Percentiles rank a stretch among this genome's conserved stretches.
Evolutionary conservation across 1,284 basidiomycete genomes (phyloP).

Genomic region (Spongiforma sp.): DNA sequence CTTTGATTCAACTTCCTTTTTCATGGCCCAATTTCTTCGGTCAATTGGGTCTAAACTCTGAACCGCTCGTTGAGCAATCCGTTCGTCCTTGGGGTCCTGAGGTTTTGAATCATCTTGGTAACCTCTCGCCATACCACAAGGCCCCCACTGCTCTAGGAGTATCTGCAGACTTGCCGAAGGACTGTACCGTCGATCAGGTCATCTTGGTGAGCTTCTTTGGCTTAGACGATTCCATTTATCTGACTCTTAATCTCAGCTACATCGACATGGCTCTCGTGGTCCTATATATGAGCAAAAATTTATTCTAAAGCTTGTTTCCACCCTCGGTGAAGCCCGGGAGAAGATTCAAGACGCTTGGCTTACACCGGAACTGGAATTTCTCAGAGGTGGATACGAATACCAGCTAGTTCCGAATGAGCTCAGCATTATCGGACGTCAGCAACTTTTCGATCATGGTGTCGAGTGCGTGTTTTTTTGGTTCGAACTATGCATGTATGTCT

Average conservation of each 20-base stretch:
- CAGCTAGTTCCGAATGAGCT: conserved; percentile 31
- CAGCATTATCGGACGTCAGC: conserved; percentile 15
- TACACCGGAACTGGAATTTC: conserved; percentile 43
- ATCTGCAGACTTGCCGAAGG: conserved; percentile 41
- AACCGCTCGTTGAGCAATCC: background rate
- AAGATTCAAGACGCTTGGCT: conserved; percentile 38
- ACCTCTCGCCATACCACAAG: background rate
- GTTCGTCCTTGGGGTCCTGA: background rate
- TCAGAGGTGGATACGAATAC: conserved; percentile 46
- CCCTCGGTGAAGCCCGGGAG: conserved; percentile 37
- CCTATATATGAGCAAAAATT: conserved; percentile 26
- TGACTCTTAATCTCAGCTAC: conserved; percentile 8
- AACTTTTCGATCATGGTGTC: conserved; percentile 25
- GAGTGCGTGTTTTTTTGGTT: conserved; percentile 15
- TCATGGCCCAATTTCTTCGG: background rate
- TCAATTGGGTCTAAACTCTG: background rate
- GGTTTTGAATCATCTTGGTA: background rate
- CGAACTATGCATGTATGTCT: background rate
- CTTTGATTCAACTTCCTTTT: background rate
- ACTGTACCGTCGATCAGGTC: conserved; percentile 50
- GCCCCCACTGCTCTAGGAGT: conserved; percentile 39
- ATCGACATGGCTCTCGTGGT: conserved; percentile 38
- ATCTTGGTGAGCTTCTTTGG: conserved; percentile 33
- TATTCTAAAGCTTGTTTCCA: conserved; percentile 40
- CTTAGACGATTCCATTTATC: background rate